Evolutionary conservation across 768 basidiomycete genomes (phyloP).

Genomic region (Tricholoma bakamatsutake): DNA sequence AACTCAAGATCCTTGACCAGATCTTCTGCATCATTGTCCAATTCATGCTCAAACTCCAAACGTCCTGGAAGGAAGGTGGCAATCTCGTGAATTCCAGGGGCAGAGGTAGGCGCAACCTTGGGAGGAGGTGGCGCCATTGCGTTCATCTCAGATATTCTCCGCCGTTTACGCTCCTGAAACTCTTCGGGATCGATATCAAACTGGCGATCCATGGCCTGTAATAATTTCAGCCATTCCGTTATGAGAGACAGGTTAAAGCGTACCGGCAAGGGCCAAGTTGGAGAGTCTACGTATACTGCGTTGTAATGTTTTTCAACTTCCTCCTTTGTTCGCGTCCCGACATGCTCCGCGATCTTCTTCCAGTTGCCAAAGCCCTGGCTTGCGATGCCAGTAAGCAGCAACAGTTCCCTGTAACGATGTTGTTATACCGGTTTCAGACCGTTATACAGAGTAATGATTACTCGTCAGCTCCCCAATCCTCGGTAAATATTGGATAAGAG

Average conservation of each 20-base stretch:
- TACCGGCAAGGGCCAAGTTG: slow-evolving; percentile 78
- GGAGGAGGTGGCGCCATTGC: slow-evolving; percentile 48
- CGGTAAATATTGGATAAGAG: slow-evolving; percentile 91
- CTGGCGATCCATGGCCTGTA: slow-evolving; percentile 45
- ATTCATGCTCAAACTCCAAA: slow-evolving; percentile 97
- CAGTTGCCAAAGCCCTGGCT: slow-evolving; percentile 92
- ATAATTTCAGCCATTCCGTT: slow-evolving; percentile 8
- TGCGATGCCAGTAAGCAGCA: slow-evolving; percentile 83
- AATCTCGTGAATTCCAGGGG: slow-evolving; percentile 89
- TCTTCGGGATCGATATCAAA: slow-evolving; percentile 75
- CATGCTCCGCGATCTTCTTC: slow-evolving; percentile 92
- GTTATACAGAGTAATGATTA: slow-evolving; percentile 24
- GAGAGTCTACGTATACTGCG: slow-evolving; percentile 71
- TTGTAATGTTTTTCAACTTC: slow-evolving; percentile 91
- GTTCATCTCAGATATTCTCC: slow-evolving; percentile 80
- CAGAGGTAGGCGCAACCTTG: slow-evolving; percentile 79
- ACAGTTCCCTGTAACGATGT: slow-evolving; percentile 59
- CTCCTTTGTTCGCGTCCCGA: slow-evolving; percentile 90
- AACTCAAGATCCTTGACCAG: slow-evolving; percentile 95
- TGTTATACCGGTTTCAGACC: neutral
- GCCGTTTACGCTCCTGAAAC: slow-evolving; percentile 86
- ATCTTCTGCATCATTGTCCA: slow-evolving; percentile 96
- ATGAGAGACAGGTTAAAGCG: slow-evolving; percentile 20
- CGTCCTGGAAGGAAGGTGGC: slow-evolving; percentile 91
- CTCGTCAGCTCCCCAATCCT: slow-evolving; percentile 99